These are phyloP conservation scores for Hyaloperonospora brassicae DNA, from an alignment of 352 stramenopile species.

Conservation along the genomic window DNA sequence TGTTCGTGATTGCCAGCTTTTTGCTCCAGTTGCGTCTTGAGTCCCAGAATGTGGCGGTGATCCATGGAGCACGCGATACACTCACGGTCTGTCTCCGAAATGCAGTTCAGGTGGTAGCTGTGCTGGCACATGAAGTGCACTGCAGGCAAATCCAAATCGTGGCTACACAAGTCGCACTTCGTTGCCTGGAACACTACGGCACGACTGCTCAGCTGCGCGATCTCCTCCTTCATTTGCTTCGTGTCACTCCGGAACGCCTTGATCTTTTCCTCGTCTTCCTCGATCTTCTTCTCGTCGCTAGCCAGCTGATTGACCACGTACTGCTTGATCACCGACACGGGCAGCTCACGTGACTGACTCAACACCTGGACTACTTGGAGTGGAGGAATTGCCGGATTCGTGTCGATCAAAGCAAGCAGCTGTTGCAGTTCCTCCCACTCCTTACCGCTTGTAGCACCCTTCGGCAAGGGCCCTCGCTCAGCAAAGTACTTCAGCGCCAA, in stretches of 20 bases:
- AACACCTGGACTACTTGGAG: constrained; percentile 82
- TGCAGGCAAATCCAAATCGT: constrained; percentile 84
- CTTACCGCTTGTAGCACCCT: constrained; percentile 46
- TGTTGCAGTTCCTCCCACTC: constrained; percentile 80
- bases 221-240: constrained; percentile 88
- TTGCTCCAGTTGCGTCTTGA: constrained; percentile 83
- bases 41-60: constrained; percentile 72
- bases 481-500: constrained; percentile 87
- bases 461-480: constrained; percentile 64
- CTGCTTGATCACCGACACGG: constrained; percentile 74
- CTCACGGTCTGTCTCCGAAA: constrained; percentile 83
- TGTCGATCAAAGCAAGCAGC: constrained; percentile 69
- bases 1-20: constrained; percentile 88
- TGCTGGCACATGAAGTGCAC: constrained; percentile 90
- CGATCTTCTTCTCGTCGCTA: constrained; percentile 73
- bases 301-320: constrained; percentile 82
- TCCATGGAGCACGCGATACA: constrained; percentile 86
- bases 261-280: constrained; percentile 83
- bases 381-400: constrained; percentile 71
- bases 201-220: constrained; percentile 70
- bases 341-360: constrained; percentile 72
- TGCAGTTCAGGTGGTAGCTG: constrained; percentile 87
- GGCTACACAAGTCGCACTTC: constrained; percentile 86
- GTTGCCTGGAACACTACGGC: constrained; percentile 87
- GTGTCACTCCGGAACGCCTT: constrained; percentile 81